A percentile compares a stretch with the other conserved stretches of the same genome.
These are phyloP conservation scores for Mallotus repandus DNA, from an alignment of 441 rosid species.

Conservation along the genomic window DNA sequence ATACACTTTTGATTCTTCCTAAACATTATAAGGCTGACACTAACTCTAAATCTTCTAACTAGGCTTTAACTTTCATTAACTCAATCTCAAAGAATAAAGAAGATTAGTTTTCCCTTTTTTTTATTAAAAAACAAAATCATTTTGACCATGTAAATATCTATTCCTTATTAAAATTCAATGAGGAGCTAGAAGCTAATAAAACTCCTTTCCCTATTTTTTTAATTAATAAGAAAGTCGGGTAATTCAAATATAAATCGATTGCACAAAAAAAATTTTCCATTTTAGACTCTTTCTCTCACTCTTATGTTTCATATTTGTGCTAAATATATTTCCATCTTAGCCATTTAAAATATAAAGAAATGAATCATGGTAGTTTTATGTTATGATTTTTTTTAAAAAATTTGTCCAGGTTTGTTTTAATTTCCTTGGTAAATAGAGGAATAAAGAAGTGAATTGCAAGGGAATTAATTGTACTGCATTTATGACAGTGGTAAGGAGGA, in stretches of 20 bases:
- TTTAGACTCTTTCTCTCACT: too few relatives aligned
- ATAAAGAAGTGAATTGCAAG: conserved; percentile 77
- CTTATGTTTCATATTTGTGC: too few relatives aligned
- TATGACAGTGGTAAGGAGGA: conserved; percentile 37
- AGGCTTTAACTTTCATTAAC: conserved; percentile 28
- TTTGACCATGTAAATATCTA: background rate
- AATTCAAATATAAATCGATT: too few relatives aligned
- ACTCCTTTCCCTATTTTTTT: too few relatives aligned
- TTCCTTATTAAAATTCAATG: background rate
- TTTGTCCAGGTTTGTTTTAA: background rate
- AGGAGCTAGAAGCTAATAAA: too few relatives aligned
- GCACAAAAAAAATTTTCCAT: too few relatives aligned
- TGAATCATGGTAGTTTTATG: conserved; percentile 27
- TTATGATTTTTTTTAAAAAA: conserved; percentile 13
- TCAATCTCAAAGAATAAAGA: conserved; percentile 20
- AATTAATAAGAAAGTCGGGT: too few relatives aligned
- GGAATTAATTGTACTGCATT: conserved; percentile 55
- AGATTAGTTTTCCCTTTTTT: background rate
- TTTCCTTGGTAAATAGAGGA: conserved; percentile 35
- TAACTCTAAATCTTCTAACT: conserved; percentile 14
- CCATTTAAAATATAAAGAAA: conserved; percentile 19
- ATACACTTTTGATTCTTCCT: too few relatives aligned
- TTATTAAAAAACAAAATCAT: background rate
- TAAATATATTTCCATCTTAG: background rate
- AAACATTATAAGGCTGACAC: conserved; percentile 38